Evolutionary conservation across 2,329 filamentous ascomycete genomes (phyloP).

Genomic region (Chrysoporthe puriensis): DNA sequence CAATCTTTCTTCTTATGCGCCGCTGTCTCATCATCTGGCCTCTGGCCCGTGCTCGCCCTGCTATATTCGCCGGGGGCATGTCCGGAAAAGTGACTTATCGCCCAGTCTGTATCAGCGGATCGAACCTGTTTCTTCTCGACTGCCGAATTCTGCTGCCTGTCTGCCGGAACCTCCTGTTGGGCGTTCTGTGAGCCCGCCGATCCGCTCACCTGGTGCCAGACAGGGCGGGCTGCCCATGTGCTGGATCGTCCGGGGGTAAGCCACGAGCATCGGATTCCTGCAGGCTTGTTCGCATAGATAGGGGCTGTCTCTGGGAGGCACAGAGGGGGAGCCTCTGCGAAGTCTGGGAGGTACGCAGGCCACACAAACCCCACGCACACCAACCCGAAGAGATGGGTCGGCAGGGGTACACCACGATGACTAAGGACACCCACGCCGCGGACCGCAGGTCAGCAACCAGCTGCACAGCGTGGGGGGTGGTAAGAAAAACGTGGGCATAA

Average conservation of each 20-base stretch:
- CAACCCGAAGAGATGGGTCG: slow-evolving; percentile 2
- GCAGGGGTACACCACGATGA: neutral
- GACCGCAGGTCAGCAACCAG: slow-evolving; percentile 18
- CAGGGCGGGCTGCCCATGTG: neutral
- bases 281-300: neutral
- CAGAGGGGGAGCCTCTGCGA: neutral
- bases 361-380: neutral
- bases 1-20: neutral
- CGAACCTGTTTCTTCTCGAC: neutral
- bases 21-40: neutral
- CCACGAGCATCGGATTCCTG: neutral
- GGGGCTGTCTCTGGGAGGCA: neutral
- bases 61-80: neutral
- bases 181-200: neutral
- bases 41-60: neutral
- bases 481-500: slow-evolving; percentile 24
- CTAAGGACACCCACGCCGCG: slow-evolving; percentile 3
- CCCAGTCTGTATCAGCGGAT: neutral
- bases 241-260: neutral
- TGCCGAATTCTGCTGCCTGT: slow-evolving; percentile 1
- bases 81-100: neutral
- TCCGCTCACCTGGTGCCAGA: neutral
- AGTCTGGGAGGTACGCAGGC: neutral
- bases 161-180: neutral
- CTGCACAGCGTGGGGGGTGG: slow-evolving; percentile 16